A percentile compares a stretch with the other conserved stretches of the same genome.
These are phyloP conservation scores for Trichophyton schoenleinii DNA, from an alignment of 2,329 filamentous ascomycete species.

Conservation along the genomic window DNA sequence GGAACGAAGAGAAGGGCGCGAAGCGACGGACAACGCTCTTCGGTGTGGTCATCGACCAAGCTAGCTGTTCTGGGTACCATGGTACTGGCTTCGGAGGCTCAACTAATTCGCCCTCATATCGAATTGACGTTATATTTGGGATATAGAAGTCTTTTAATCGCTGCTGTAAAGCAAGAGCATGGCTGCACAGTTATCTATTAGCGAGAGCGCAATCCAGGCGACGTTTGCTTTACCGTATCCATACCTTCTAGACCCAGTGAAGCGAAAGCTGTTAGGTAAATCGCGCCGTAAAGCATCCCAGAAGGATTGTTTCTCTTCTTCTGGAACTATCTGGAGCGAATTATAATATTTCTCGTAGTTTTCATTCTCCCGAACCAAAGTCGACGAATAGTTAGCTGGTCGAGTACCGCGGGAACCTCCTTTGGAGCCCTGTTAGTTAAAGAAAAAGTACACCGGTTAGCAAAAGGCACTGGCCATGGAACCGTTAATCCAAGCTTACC, in stretches of 20 bases:
- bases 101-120: constrained; percentile 70
- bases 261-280: constrained; percentile 92
- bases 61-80: constrained; percentile 91
- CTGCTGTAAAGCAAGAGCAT: constrained; percentile 84
- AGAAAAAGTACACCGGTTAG: not conserved
- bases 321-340: constrained; percentile 58
- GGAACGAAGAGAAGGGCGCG: constrained; percentile 85
- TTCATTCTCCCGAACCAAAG: constrained; percentile 66
- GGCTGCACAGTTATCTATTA: constrained; percentile 37
- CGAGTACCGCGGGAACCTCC: constrained; percentile 18
- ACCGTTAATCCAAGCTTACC: not conserved
- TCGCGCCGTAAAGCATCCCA: constrained; percentile 75
- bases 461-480: not conserved
- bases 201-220: not conserved
- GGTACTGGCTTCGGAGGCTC: constrained; percentile 68
- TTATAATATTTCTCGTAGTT: constrained; percentile 83
- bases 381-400: constrained; percentile 39
- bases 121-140: constrained; percentile 74
- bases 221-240: not conserved
- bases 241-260: constrained; percentile 86
- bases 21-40: constrained; percentile 93
- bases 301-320: constrained; percentile 66
- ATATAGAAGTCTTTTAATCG: constrained; percentile 81
- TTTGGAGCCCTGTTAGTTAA: constrained; percentile 15
- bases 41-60: constrained; percentile 96